Base-by-base conservation (phyloP, 2,329 filamentous ascomycete genomes). In the Trichophyton benhamiae region DNA sequence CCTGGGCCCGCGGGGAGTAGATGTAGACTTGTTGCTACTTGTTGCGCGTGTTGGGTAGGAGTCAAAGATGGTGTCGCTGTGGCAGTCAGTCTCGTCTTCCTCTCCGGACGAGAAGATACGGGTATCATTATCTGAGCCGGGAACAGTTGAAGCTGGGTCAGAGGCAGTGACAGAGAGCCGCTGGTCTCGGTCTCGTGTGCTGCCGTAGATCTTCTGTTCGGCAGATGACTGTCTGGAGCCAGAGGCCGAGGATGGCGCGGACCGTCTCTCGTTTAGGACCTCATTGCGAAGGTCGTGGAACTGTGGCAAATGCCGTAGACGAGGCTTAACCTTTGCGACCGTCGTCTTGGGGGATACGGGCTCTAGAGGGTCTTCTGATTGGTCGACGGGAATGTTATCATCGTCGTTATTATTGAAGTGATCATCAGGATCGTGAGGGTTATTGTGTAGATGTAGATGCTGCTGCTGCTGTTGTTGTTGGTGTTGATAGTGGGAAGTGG, bases 41-140 rank as follows among this genome's bases (percentile, higher is more conserved):
- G 82, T 83, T 59, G 79, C 79, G 66, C 81, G 77, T 8, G 83
- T 86, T 62, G 81, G 82, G 62, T 85, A 74, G 57, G 83, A 86
- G 71, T 86, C 83, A 72, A 82, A 86, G 15, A 80, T 77, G 25
- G 80, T 83, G 65, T 86, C 83, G 66, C 82, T 85, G 66, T 82
- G 78, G 64, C 82, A 77, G 66, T 85, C 83, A 57, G 79, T 79
- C 63, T 84, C 84, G 66, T 84, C 82, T 65, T 84, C 83, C 63
- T 85, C 82, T 33, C 79, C 76, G 22, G 81, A 83, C 46, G 79
- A 79, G 64, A 83, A 76, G 33, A 79, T 76, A 61, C 80, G 78
- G 64, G 79, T 79, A 66, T 85, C 83, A 67, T 77, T 79, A 67
- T 86, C 83, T 30, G 83, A 86, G 17, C 81, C 83, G 59, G 83